phyloP scores from a whole-genome alignment of 2,329 filamentous ascomycete species.

The Grosmannia huntii region DNA sequence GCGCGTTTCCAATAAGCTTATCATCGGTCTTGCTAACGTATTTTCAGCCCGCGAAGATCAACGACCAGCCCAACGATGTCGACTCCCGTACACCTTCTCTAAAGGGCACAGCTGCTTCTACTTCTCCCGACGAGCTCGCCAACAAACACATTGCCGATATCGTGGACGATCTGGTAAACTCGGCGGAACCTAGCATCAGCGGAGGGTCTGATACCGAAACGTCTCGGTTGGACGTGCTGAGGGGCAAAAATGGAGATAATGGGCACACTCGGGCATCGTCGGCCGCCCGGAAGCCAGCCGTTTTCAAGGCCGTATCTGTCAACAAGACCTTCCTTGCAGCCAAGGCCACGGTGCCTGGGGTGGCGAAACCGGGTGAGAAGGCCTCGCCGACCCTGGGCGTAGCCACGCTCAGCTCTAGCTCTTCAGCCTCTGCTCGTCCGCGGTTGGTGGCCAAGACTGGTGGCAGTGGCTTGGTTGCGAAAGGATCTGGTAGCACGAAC shows the following conservation, averaged over 20 bases:
- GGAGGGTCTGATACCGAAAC: slow-evolving; percentile 68
- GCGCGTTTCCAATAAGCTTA: neutral
- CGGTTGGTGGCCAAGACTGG: slow-evolving; percentile 61
- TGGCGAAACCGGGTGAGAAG: slow-evolving; percentile 40
- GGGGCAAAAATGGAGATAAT: slow-evolving; percentile 42
- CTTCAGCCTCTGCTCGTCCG: slow-evolving; percentile 41
- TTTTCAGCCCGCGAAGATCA: slow-evolving; percentile 20
- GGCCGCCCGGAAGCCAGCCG: slow-evolving; percentile 58
- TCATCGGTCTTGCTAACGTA: neutral
- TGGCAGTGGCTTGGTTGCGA: slow-evolving; percentile 36
- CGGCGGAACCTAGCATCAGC: slow-evolving; percentile 55
- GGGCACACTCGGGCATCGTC: slow-evolving; percentile 46
- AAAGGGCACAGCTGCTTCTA: slow-evolving; percentile 29
- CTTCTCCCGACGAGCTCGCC: slow-evolving; percentile 36
- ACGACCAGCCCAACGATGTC: slow-evolving; percentile 34
- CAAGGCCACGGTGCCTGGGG: slow-evolving; percentile 38
- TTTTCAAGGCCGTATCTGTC: slow-evolving; percentile 76
- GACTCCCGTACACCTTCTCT: slow-evolving; percentile 28
- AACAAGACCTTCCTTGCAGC: slow-evolving; percentile 74
- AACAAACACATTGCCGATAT: slow-evolving; percentile 44
- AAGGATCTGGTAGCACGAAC: slow-evolving; percentile 34
- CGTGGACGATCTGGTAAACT: slow-evolving; percentile 46
- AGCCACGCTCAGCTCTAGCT: slow-evolving; percentile 28
- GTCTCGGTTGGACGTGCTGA: slow-evolving; percentile 43
- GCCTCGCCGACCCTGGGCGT: slow-evolving; percentile 29